Evolutionary conservation across 2,329 filamentous ascomycete genomes (phyloP).

Genomic region (Amesomyces nigricolor): DNA sequence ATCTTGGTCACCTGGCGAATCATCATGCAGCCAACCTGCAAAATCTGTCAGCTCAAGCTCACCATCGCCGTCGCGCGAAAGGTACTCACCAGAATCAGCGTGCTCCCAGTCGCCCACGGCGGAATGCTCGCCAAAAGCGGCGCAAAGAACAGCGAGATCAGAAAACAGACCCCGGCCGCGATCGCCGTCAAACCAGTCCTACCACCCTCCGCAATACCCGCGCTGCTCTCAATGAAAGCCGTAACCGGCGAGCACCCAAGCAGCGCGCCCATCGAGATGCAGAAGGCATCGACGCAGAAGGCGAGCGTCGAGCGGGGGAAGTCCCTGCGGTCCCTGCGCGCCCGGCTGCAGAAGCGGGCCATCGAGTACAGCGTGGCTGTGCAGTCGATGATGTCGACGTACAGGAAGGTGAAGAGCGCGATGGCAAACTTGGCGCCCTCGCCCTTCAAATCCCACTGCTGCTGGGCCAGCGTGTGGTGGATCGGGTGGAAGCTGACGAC

Average conservation of each 20-base stretch:
- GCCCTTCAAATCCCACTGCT: constrained; percentile 59
- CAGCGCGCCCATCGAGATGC: constrained; percentile 65
- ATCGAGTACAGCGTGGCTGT: constrained; percentile 77
- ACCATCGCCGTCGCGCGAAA: no score
- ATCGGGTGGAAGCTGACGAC: constrained; percentile 69
- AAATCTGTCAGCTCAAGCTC: neutral
- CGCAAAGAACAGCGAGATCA: constrained; percentile 68
- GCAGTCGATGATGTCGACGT: constrained; percentile 74
- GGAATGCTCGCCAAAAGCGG: constrained; percentile 73
- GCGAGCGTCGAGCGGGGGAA: constrained; percentile 82
- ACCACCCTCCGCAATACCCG: constrained; percentile 70
- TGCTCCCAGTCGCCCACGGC: constrained; percentile 71
- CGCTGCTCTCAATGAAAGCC: constrained; percentile 69
- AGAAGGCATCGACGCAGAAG: constrained; percentile 65
- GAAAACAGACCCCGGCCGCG: constrained; percentile 62
- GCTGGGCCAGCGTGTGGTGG: constrained; percentile 53
- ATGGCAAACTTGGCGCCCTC: constrained; percentile 58
- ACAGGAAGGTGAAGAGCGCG: constrained; percentile 71
- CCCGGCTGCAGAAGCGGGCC: constrained; percentile 64
- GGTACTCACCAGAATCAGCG: constrained; percentile 57
- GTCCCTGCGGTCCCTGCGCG: constrained; percentile 57
- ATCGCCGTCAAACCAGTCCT: constrained; percentile 68
- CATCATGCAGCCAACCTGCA: constrained; percentile 68
- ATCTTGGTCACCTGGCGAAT: constrained; percentile 67
- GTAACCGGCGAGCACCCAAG: constrained; percentile 67